Conservation (phyloP, 2,329 filamentous ascomycete genomes). For the Pyricularia pennisetigena region DNA sequence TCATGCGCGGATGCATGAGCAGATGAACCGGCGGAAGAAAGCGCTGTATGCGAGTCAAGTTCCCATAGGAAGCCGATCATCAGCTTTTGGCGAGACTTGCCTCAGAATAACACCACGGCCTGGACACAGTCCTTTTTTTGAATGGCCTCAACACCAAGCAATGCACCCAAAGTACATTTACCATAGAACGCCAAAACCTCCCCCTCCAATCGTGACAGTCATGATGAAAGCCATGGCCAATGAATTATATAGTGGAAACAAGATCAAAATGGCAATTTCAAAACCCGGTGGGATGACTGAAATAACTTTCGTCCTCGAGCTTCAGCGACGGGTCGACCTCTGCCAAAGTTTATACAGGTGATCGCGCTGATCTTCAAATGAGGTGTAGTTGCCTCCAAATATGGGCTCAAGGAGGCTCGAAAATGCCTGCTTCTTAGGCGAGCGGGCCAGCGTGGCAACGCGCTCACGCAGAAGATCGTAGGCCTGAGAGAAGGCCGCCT, state of each 20-base stretch:
- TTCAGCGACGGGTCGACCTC: conserved; percentile 6
- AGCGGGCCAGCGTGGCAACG: conserved; percentile 40
- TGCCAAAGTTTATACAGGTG: conserved; percentile 45
- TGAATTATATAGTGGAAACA: conserved; percentile 16
- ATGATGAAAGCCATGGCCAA: neutral
- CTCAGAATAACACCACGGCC: neutral
- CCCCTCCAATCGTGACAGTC: neutral
- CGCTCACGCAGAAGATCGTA: conserved; percentile 45
- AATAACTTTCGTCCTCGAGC: conserved; percentile 16
- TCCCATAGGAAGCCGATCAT: neutral
- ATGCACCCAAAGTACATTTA: conserved; percentile 2
- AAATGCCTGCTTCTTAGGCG: conserved; percentile 16
- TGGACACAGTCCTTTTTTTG: neutral
- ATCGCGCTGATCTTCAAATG: conserved; percentile 59
- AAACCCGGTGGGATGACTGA: neutral
- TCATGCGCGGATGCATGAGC: neutral
- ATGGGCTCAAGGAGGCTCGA: conserved; percentile 61
- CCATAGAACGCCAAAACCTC: neutral
- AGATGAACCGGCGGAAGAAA: neutral
- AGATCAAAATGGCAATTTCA: neutral
- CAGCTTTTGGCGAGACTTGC: conserved; percentile 1
- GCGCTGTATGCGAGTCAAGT: neutral
- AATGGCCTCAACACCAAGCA: neutral
- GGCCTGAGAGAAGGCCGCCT: conserved; percentile 59
- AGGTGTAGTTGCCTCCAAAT: conserved; percentile 68